Evolutionary conservation across 148 eudicot species (phyloP), one percentile per base, ranked within the genome.

Genomic region (Agrostemma githago): DNA sequence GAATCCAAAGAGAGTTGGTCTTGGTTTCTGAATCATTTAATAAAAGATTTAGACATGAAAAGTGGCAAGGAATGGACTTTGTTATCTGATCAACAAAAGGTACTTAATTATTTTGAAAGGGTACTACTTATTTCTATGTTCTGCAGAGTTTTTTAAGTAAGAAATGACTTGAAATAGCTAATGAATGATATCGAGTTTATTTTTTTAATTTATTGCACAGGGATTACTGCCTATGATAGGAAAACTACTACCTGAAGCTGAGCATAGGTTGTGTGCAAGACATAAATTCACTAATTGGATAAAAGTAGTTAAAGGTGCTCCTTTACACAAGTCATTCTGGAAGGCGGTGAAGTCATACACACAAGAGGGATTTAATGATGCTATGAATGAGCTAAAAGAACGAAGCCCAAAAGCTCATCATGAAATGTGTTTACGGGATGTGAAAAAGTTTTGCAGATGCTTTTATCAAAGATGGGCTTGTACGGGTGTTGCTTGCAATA

Each of bases 281-380:
- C 34, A 26, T 26, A 26, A 0, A 26, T 26, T 60, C 20, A 60
- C 63, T 6, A 60, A 60, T 4, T 60, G 3, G 63, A 60, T 10
- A 14, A 60, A 19, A 60, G 12, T 14, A 2, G n/a, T 60, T 6
- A 60, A 60, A 60, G 63, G 63, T 14, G 63, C 63, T 9, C 63
- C 63, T 12, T 43, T 68, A n/a, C 71, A 68, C 42, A 68, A 68
- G 71, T 16, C 41, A 10, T 42, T 11, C 17, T 68, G 71, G 56
- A 68, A 16, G 71, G 56, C 71, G 4, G 56, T 68, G 54, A 51
- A 68, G 42, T 8, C 71, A 68, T 68, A 68, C 21, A 68, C 56
- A 2, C 20, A 68, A n/a, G 17, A 41, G 21, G 71, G n/a, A 5
- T 68, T 68, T 19, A 9, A 68, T 17, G 71, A 68, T 41, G 71